Percentiles rank a stretch among this genome's conserved stretches.
phyloP scores from a whole-genome alignment of 805 yeast species.

The Cyberlindnera subsufficiens region DNA sequence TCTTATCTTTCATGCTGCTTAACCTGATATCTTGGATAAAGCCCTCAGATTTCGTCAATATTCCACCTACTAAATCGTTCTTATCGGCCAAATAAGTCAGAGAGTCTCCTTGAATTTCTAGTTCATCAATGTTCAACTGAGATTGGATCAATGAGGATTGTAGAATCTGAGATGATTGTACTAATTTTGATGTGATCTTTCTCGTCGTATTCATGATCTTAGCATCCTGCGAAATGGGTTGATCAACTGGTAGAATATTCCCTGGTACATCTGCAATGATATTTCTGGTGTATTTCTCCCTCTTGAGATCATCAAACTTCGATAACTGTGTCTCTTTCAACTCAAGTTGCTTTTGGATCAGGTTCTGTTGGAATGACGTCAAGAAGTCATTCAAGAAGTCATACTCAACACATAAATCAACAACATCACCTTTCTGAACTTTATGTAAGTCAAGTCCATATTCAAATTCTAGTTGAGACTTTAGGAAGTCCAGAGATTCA shows the following conservation, averaged over 20 bases:
- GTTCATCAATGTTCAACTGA: slow-evolving; percentile 21
- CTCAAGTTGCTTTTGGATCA: slow-evolving; percentile 16
- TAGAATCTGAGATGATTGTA: slow-evolving; percentile 19
- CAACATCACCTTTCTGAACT: background rate
- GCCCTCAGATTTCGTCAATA: slow-evolving; percentile 18
- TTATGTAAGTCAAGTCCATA: slow-evolving; percentile 10
- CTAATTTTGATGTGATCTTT: slow-evolving; percentile 20
- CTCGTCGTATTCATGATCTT: slow-evolving; percentile 21
- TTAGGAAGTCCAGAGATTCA: slow-evolving; percentile 9
- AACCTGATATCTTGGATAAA: slow-evolving; percentile 22
- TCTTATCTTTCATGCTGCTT: slow-evolving; percentile 19
- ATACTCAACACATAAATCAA: slow-evolving; percentile 1
- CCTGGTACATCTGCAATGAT: background rate
- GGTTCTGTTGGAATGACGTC: slow-evolving; percentile 8
- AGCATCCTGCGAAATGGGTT: slow-evolving; percentile 7
- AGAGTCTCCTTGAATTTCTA: slow-evolving; percentile 19
- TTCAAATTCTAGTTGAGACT: slow-evolving; percentile 14
- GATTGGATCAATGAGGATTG: slow-evolving; percentile 22
- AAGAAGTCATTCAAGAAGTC: slow-evolving; percentile 15
- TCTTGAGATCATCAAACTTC: slow-evolving; percentile 4
- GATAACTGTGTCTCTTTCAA: slow-evolving; percentile 2
- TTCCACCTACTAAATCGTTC: slow-evolving; percentile 14
- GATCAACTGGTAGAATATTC: background rate
- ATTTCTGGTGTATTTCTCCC: slow-evolving; percentile 1
- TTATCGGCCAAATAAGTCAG: slow-evolving; percentile 13